Evolutionary conservation across 139 green algal genomes (phyloP).

Genomic region (Ettlia oleoabundans): DNA sequence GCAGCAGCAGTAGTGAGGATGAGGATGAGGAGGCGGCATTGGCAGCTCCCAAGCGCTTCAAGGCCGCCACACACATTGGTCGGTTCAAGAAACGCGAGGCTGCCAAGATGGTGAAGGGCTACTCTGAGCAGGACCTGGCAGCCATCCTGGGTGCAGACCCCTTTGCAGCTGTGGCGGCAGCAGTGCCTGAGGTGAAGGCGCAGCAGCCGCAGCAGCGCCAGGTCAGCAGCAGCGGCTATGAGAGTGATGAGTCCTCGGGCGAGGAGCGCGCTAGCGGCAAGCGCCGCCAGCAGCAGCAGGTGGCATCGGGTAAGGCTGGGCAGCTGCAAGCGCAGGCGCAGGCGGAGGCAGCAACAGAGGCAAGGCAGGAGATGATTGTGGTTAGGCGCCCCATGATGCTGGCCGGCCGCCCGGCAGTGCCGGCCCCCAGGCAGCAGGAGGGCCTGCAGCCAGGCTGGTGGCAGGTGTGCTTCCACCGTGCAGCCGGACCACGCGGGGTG

Average conservation of each 20-base stretch:
- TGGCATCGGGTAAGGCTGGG: background rate
- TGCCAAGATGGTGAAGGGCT: conserved; percentile 75
- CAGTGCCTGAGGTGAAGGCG: conserved; percentile 16
- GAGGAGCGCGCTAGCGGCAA: background rate
- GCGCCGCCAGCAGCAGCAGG: background rate
- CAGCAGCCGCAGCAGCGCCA: background rate
- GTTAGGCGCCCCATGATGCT: conserved; percentile 25
- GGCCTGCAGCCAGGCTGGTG: conserved; percentile 2
- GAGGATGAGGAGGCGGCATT: background rate
- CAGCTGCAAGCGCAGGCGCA: background rate
- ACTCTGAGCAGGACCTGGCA: conserved; percentile 77
- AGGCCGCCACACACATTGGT: conserved; percentile 64
- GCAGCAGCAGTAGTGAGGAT: conserved; percentile 2
- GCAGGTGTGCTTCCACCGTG: conserved; percentile 14
- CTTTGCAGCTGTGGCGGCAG: conserved; percentile 40
- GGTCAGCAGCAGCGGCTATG: background rate
- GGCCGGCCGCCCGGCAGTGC: background rate
- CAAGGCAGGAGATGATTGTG: conserved; percentile 17
- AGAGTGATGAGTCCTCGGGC: background rate
- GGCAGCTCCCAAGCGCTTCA: conserved; percentile 25
- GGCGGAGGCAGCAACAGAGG: background rate
- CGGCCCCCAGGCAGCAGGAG: background rate
- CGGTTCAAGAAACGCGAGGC: conserved; percentile 72
- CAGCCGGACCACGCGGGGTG: conserved; percentile 3
- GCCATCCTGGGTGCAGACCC: conserved; percentile 75